Conservation (phyloP, 148 eudicot species). For the Cornus kousa region DNA sequence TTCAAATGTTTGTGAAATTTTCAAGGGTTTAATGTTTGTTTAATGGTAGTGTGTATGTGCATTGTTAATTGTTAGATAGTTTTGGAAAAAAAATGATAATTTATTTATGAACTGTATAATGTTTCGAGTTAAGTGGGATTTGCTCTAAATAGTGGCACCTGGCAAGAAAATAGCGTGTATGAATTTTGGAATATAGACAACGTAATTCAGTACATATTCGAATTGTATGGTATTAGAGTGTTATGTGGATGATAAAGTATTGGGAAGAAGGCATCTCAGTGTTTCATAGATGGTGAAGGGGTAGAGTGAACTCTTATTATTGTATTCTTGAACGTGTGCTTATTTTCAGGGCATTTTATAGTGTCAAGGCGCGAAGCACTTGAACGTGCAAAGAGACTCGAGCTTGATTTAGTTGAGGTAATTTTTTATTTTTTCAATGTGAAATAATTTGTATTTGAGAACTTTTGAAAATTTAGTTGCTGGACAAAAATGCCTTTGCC, state of each 20-base stretch:
- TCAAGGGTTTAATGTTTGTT: neutral
- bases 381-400: conserved; percentile 43
- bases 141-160: neutral
- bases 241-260: neutral
- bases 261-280: neutral
- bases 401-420: conserved; percentile 83
- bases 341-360: conserved; percentile 52
- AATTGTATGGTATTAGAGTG: neutral
- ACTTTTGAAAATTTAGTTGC: neutral
- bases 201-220: neutral
- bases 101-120: neutral
- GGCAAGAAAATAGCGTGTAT: neutral
- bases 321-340: conserved; percentile 3
- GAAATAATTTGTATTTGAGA: neutral
- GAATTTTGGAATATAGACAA: neutral
- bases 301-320: neutral
- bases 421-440: neutral
- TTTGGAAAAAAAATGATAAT: neutral
- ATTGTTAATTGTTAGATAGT: neutral
- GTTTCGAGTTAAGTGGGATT: neutral
- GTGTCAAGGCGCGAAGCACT: conserved; percentile 56
- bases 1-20: neutral
- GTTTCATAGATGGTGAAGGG: neutral
- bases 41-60: neutral
- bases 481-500: too few species aligned